Evolutionary conservation across 2,329 filamentous ascomycete species (phyloP), one percentile per base, ranked within the genome.

Genomic region (Arachnopeziza araneosa): DNA sequence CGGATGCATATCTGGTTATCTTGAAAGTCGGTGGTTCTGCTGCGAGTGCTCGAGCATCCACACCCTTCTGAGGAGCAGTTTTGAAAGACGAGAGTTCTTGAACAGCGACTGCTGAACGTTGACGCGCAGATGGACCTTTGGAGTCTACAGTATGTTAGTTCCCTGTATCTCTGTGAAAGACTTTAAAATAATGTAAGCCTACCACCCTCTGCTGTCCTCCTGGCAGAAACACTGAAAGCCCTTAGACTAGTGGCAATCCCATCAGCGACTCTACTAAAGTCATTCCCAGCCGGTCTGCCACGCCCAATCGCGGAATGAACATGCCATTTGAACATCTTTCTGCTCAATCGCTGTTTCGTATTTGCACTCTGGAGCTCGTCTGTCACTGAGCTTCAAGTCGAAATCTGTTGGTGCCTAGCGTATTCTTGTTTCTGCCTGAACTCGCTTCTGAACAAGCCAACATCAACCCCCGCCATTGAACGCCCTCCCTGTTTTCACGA

Each of bases 251-350:
- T 66, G 1, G 67, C 64, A 60, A 73, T 73, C 19, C 71, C 70
- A 61, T 73, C 71, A 44, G 66, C 58, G 24, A 71, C 68, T 59
- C 64, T 67, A 1, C 60, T 50, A 26, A 72, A 51, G 55, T 72
- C 70, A 65, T 62, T 60, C 21, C 62, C 59, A 12, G 64, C 32
- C 59, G 70, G 71, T 60, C 71, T 66, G 0, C 65, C 63, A 24
- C 68, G 67, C 49, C 70, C 67, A 66, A 72, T 63, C 48, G 70
- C 66, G 24, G 70, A 70, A 53, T 71, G 64, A 32, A 68, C 64
- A 66, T 73, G 72, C 70, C 72, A 71, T 67, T 71, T 73, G 56
- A 68, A 72, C 72, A 73, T 73, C 54, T 44, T 44, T 19, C 36
- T 14, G 12, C 36, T 17, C 36, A 44, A 44, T 44, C 17, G 36